phyloP scores from a whole-genome alignment of 257 asterid species.

The Fraxinus pennsylvanica region DNA sequence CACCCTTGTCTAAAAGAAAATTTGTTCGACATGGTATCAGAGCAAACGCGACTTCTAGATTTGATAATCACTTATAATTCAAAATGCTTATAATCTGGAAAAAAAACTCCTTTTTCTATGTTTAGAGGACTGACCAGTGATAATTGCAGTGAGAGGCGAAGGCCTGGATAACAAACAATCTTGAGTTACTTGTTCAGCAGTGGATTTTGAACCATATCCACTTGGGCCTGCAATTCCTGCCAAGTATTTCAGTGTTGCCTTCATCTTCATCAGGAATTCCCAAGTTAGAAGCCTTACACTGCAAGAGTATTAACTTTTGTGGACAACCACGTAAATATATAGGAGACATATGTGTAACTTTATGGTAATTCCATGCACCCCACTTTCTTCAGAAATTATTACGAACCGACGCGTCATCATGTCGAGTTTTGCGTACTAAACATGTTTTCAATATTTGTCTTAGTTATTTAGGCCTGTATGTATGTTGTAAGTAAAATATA shows the following conservation, averaged over 20 bases:
- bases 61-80: not conserved
- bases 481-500: too few relatives aligned
- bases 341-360: constrained; percentile 37
- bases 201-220: constrained; percentile 79
- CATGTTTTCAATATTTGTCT: not conserved
- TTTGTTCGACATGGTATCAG: not conserved
- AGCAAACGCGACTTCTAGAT: not conserved
- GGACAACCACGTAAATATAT: constrained; percentile 40
- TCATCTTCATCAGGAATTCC: constrained; percentile 64
- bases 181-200: constrained; percentile 62
- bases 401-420: not conserved
- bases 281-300: constrained; percentile 42
- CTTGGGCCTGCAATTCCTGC: constrained; percentile 84
- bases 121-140: constrained; percentile 52
- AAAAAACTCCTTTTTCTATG: not conserved
- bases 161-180: constrained; percentile 33
- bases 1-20: not conserved
- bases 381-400: not conserved
- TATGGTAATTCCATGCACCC: constrained; percentile 50
- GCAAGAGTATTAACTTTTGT: constrained; percentile 38
- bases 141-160: constrained; percentile 66
- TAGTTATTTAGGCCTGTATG: not conserved
- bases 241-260: constrained; percentile 71
- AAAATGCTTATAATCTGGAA: not conserved
- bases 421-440: not conserved